Conservation (phyloP, 192 early-diverging fungal species). For the Gamsiella multidivaricata region DNA sequence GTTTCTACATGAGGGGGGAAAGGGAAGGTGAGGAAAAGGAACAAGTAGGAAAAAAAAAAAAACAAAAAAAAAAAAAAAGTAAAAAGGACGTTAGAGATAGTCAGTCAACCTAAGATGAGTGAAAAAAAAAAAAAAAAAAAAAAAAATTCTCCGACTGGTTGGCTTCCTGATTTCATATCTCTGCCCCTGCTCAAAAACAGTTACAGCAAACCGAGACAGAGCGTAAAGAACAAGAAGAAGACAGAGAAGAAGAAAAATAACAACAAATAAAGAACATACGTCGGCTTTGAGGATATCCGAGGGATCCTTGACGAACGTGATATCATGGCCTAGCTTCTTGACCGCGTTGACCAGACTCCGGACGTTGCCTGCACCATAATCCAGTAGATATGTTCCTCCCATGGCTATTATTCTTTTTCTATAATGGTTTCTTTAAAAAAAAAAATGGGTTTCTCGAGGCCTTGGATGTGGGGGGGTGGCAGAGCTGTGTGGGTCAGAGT, state of each 20-base stretch:
- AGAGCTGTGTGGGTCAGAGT: too few species aligned
- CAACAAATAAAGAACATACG: conserved; percentile 63
- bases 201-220: too few species aligned
- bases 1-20: conserved; percentile 71
- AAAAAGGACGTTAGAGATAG: background rate
- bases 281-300: conserved; percentile 92
- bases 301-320: conserved; percentile 77
- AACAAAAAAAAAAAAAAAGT: background rate
- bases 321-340: conserved; percentile 85
- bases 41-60: background rate
- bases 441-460: background rate
- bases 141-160: conserved; percentile 8
- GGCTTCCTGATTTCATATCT: too few species aligned
- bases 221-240: background rate
- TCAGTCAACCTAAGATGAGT: too few species aligned
- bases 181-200: background rate
- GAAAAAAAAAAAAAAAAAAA: background rate
- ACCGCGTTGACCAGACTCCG: conserved; percentile 96
- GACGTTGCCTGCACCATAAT: conserved; percentile 99
- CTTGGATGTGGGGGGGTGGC: background rate
- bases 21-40: background rate
- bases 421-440: background rate
- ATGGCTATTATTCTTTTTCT: conserved; percentile 35
- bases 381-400: conserved; percentile 82
- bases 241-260: background rate